Conservation (phyloP, 2,329 filamentous ascomycete genomes). For the Thermochaetoides dissita region DNA sequence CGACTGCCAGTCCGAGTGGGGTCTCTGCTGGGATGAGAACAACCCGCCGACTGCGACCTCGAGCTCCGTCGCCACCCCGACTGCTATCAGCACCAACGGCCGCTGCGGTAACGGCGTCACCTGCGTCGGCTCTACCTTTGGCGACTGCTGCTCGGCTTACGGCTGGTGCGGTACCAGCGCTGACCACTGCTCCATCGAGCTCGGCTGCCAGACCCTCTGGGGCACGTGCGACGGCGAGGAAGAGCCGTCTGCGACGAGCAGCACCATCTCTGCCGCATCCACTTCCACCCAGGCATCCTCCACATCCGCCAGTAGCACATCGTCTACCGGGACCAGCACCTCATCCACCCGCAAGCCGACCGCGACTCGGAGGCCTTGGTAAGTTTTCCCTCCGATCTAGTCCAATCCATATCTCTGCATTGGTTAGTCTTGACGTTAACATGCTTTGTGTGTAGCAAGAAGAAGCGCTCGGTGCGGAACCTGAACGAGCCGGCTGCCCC, state of each 20-base stretch:
- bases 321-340: too few relatives aligned
- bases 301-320: too few relatives aligned
- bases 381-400: too few relatives aligned
- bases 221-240: constrained; percentile 8
- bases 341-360: too few relatives aligned
- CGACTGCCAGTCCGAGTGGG: constrained; percentile 1
- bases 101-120: constrained; percentile 16
- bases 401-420: too few relatives aligned
- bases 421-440: too few relatives aligned
- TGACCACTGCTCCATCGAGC: constrained; percentile 11
- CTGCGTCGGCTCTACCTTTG: constrained; percentile 14
- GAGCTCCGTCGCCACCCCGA: background rate
- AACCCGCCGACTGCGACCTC: background rate
- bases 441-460: too few relatives aligned
- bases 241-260: background rate
- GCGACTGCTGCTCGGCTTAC: constrained; percentile 13
- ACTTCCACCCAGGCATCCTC: too few relatives aligned
- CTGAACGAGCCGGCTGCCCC: too few relatives aligned
- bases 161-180: constrained; percentile 13
- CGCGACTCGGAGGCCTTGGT: too few relatives aligned
- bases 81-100: constrained; percentile 12
- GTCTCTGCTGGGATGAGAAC: background rate
- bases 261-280: too few relatives aligned
- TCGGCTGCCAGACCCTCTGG: constrained; percentile 13
- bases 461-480: too few relatives aligned